A percentile compares a stretch with the other conserved stretches of the same genome.
Conservation (phyloP, 108 stramenopile genomes). For the Cyclotella sp. region DNA sequence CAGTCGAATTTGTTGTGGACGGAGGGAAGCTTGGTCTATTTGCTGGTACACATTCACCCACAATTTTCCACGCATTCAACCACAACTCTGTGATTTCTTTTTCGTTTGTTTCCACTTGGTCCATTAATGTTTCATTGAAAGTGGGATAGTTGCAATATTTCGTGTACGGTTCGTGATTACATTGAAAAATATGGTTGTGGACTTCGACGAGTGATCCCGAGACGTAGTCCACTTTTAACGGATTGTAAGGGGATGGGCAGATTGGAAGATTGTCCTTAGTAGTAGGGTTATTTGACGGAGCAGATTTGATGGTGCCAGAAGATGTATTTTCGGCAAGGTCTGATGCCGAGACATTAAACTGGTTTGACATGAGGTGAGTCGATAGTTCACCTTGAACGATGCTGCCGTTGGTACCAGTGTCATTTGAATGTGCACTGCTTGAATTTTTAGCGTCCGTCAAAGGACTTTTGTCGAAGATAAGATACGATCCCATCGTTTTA, state of each 20-base stretch:
- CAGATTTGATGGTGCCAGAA: background rate
- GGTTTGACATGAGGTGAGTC: background rate
- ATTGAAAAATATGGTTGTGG: constrained; percentile 10
- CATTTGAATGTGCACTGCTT: background rate
- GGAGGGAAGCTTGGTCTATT: background rate
- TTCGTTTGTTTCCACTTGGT: background rate
- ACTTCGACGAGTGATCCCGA: constrained; percentile 18
- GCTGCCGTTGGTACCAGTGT: background rate
- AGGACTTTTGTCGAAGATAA: background rate
- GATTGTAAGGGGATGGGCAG: constrained; percentile 28
- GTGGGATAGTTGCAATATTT: constrained; percentile 27
- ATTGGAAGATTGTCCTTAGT: background rate
- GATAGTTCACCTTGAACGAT: background rate
- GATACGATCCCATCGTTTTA: background rate
- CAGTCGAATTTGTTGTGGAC: no score
- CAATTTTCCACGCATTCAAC: constrained; percentile 20
- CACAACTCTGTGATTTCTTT: constrained; percentile 10
- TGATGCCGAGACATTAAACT: background rate
- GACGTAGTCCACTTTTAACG: constrained; percentile 1
- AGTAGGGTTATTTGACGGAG: constrained; percentile 1
- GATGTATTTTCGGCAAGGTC: background rate
- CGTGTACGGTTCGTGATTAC: constrained; percentile 8
- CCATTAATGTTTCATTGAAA: constrained; percentile 8
- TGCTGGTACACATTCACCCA: constrained; percentile 5
- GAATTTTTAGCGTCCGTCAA: background rate